Evolutionary conservation across 768 basidiomycete species (phyloP), one percentile per base, ranked within the genome.

Genomic region (Epithele typhae): DNA sequence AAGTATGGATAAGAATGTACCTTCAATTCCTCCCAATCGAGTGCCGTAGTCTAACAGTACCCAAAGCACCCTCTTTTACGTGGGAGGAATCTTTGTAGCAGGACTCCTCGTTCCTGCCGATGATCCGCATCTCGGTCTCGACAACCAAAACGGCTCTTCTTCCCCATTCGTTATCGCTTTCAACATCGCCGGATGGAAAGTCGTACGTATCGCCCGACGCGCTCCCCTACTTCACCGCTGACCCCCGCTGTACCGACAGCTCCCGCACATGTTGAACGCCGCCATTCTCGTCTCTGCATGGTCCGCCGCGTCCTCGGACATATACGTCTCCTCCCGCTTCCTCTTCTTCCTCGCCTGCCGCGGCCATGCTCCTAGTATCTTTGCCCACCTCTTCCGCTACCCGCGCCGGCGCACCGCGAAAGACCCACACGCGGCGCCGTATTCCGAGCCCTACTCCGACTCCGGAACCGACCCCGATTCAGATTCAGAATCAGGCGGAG

Each of bases 281-380:
- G 63, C 63, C 42, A 62, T 78, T 35, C 62, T 81, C 35, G 70
- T 76, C 22, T 76, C 76, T 6, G 77, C 78, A 7, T 79, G 75
- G 70, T 80, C 78, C 7, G 72, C 78, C n/a, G 76, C 74, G 27
- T 69, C 69, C 42, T 72, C 72, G 43, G 76, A 76, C 62, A 55
- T 80, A 25, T 79, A 75, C 68, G 74, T 77, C 40, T 64, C 68
- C 19, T 75, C 75, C 25, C 63, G 70, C 25, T 64, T 66, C 25
- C 65, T 81, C 10, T 79, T 78, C 63, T 76, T 73, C 59, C 69
- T 82, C 39, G 77, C 81, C 2, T 64, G 76, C 35, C 66, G 72
- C 40, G 70, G 69, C 2, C 71, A 79, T 45, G 61, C 61, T 6
- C 61, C 61, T 0, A 37, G 48, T 25, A 51, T 59, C 39, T 53